phyloP scores from a whole-genome alignment of 768 basidiomycete genomes.

The Auriculariales sp. region DNA sequence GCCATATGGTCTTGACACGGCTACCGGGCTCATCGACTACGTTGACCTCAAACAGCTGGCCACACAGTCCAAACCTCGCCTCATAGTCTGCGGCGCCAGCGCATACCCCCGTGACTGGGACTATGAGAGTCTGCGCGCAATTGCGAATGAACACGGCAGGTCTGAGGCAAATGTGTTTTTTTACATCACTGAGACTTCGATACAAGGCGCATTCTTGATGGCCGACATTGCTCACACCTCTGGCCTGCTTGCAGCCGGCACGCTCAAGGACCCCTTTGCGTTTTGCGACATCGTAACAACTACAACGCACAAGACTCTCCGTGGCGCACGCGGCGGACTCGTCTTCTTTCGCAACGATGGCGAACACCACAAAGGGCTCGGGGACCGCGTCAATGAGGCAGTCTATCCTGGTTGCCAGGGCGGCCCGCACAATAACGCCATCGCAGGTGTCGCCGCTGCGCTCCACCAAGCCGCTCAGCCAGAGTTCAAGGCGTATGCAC shows the following conservation, averaged over 20 bases:
- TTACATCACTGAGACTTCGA: too few species aligned
- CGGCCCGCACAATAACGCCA: conserved; percentile 98
- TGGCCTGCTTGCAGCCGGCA: conserved; percentile 84
- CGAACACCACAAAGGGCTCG: conserved; percentile 67
- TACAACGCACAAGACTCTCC: conserved; percentile 98
- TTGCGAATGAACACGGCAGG: too few species aligned
- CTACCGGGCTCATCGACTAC: conserved; percentile 86
- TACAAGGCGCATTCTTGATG: conserved; percentile 85
- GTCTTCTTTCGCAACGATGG: conserved; percentile 97
- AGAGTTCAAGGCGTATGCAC: conserved; percentile 80
- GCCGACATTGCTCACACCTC: conserved; percentile 97
- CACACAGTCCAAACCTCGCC: conserved; percentile 86
- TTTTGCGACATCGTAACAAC: conserved; percentile 97
- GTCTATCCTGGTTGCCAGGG: conserved; percentile 99
- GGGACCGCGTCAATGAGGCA: conserved; percentile 93
- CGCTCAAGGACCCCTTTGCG: conserved; percentile 83
- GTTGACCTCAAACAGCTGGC: conserved; percentile 65
- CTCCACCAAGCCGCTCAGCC: conserved; percentile 85
- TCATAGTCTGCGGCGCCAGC: conserved; percentile 95
- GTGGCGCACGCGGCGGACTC: conserved; percentile 92
- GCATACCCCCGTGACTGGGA: conserved; percentile 99
- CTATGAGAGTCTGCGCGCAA: conserved; percentile 68
- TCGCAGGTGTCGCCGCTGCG: conserved; percentile 86
- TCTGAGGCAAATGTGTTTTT: too few species aligned
- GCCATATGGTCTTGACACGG: conserved; percentile 75